Conservation (phyloP, 805 yeast species). For the Yamadazyma tumulicola region DNA sequence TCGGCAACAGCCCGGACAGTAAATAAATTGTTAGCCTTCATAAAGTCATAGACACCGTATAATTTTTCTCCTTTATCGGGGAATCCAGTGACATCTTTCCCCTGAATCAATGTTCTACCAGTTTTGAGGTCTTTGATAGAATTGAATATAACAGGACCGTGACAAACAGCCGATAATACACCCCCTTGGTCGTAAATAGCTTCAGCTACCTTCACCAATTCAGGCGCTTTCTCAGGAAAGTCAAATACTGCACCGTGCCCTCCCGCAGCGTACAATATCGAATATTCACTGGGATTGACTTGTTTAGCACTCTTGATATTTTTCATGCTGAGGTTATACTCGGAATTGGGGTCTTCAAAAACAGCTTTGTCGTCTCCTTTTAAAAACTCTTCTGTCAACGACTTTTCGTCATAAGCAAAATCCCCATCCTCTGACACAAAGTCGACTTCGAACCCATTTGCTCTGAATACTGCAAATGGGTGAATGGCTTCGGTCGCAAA, state of each 20-base stretch:
- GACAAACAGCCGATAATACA: conserved; percentile 62
- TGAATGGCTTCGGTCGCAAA: conserved; percentile 59
- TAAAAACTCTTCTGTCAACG: conserved; percentile 36
- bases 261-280: conserved; percentile 57
- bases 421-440: conserved; percentile 59
- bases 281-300: conserved; percentile 47
- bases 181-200: conserved; percentile 50
- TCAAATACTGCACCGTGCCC: conserved; percentile 65
- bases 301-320: conserved; percentile 48
- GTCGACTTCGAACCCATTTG: conserved; percentile 50
- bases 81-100: conserved; percentile 59
- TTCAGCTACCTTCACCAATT: conserved; percentile 43
- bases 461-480: conserved; percentile 47
- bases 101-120: conserved; percentile 45
- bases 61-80: conserved; percentile 50
- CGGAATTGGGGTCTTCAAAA: conserved; percentile 36
- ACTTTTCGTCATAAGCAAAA: conserved; percentile 55
- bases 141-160: conserved; percentile 59
- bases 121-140: conserved; percentile 35
- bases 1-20: conserved; percentile 38
- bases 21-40: conserved; percentile 21
- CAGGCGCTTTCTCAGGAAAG: conserved; percentile 51
- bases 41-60: conserved; percentile 17
- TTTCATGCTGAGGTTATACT: conserved; percentile 35
- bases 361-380: conserved; percentile 42